phyloP scores from a whole-genome alignment of 2,329 filamentous ascomycete species.

The Apiospora hydei region DNA sequence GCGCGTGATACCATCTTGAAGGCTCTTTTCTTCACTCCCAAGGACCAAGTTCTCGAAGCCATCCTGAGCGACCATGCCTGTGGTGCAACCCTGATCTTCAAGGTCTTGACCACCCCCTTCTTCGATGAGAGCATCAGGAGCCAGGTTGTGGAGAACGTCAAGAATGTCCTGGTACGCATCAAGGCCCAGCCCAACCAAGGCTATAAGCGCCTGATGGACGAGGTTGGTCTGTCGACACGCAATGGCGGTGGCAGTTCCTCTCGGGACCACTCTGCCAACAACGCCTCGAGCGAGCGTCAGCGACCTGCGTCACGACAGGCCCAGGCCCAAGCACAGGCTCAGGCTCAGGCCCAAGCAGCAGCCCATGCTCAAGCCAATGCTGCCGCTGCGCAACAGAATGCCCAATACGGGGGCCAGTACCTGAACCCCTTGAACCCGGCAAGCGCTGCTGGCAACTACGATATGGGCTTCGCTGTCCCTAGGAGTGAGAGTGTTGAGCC shows the following conservation, averaged over 20 bases:
- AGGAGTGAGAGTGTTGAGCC: constrained; percentile 61
- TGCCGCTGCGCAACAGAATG: constrained; percentile 43
- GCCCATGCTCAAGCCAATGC: constrained; percentile 37
- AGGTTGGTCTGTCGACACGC: constrained; percentile 85
- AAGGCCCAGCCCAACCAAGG: constrained; percentile 95
- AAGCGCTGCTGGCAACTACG: constrained; percentile 52
- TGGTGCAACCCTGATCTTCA: constrained; percentile 96
- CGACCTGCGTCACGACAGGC: constrained; percentile 64
- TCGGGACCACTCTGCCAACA: constrained; percentile 54
- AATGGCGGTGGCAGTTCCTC: constrained; percentile 51
- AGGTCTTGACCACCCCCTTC: constrained; percentile 96
- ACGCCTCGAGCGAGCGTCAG: constrained; percentile 57
- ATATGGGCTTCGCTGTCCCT: constrained; percentile 59
- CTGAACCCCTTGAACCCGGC: constrained; percentile 58
- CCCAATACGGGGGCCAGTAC: constrained; percentile 57
- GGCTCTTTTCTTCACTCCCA: constrained; percentile 89
- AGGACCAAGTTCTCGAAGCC: constrained; percentile 85
- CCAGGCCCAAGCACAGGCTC: constrained; percentile 46
- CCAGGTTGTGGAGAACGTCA: constrained; percentile 91
- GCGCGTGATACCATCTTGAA: constrained; percentile 89
- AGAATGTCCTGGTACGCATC: constrained; percentile 84
- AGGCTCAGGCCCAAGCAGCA: constrained; percentile 32
- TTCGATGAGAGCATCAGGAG: constrained; percentile 89
- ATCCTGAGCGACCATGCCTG: constrained; percentile 92
- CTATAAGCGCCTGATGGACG: constrained; percentile 98